Base-by-base conservation (phyloP, 1,284 basidiomycete species). In the Tausonia pullulans region DNA sequence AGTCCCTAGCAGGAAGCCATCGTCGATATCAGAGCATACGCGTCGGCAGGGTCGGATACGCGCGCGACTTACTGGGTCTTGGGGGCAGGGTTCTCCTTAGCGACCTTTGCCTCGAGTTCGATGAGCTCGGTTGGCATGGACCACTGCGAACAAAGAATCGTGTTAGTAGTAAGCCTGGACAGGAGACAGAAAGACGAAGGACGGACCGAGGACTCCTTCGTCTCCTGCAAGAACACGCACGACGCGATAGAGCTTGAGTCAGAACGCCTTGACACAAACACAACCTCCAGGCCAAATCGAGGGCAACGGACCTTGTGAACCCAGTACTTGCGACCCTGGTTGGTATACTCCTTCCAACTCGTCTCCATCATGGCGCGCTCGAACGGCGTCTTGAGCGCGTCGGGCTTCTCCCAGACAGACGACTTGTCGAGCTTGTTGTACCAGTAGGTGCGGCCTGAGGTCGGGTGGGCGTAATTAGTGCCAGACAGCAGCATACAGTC, bases 301-400 rank as follows among this genome's bases (percentile, higher is more conserved):
- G 48, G 41, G 51, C 40, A 41, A 64, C 60, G 44, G 45, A 46
- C 53, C 8, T 76, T 83, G 65, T 96, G 88, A 70, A 94, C 92
- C 77, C 92, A 96, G 77, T 95, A 96, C 69, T 93, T 92, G 68
- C 90, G 79, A 41, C 90, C 90, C 62, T 89, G 78, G 4, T 88
- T 88, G 69, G 88, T 87, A 73, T 94, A 95, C 75, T 94, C 90
- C 72, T 93, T 94, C 92, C 92, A 96, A 74, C 84, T 82, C 14
- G 90, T 93, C 75, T 89, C 81, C 52, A 82, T 84, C 65, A 94
- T 78, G n/a, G 90, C 90, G 71, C 84, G 84, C 88, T 92, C 69
- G 11, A 67, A 14, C 41, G 90, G 86, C 0, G 87, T 85, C 76
- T 74, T 75, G 41, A 78, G 71, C 56, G 75, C 77, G 54, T 77